These are phyloP conservation scores for Backusella tuberculispora DNA, from an alignment of 192 early-diverging fungal genomes.

Conservation along the genomic window DNA sequence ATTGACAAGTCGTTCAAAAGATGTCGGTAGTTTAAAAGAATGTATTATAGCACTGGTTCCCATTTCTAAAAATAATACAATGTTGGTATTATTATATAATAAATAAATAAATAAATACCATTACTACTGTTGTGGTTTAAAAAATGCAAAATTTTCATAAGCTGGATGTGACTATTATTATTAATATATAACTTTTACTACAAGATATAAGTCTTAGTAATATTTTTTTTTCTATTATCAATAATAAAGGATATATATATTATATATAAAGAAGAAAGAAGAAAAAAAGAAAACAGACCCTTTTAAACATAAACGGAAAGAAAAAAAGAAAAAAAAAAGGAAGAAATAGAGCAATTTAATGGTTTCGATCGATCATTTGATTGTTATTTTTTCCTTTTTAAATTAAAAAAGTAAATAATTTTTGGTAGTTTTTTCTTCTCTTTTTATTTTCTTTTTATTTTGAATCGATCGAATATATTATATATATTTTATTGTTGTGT, in stretches of 20 bases:
- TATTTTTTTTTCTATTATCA: no score
- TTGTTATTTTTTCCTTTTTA: conserved; percentile 1
- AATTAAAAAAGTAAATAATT: background rate
- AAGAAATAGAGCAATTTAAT: background rate
- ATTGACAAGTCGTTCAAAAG: background rate
- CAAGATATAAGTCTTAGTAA: no score
- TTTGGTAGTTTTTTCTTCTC: background rate
- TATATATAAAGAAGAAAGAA: no score
- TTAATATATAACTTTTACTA: no score
- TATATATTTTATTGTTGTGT: background rate
- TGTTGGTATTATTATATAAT: background rate
- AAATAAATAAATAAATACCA: background rate
- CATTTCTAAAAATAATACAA: background rate
- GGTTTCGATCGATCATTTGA: background rate
- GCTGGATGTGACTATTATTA: no score
- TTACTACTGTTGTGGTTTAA: background rate
- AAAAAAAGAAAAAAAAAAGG: conserved; percentile 1
- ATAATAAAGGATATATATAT: no score
- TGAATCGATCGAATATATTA: background rate
- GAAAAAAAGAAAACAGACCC: no score
- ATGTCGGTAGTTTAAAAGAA: conserved; percentile 9
- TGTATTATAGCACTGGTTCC: background rate
- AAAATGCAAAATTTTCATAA: background rate
- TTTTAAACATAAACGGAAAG: background rate
- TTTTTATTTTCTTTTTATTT: conserved; percentile 9